Evolutionary conservation across 2,329 filamentous ascomycete species (phyloP), one percentile per base, ranked within the genome.

Genomic region (Calonectria honghensis): DNA sequence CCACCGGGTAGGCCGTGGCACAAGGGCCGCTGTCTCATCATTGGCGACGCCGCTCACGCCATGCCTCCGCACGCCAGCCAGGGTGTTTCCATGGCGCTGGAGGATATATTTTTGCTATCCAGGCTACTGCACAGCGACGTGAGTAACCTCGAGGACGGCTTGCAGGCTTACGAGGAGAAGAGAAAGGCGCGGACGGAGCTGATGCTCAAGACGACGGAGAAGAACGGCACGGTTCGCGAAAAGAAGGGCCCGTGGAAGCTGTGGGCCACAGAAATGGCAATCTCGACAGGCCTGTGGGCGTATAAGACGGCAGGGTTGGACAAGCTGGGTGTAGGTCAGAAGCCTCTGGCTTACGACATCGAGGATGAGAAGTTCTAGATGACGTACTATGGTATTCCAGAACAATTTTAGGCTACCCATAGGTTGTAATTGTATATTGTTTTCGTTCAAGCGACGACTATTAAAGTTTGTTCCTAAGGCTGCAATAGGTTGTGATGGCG

Each of bases 61-160:
- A 63, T 63, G 57, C 57, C 57, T 20, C 57, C 57, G 13, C 57
- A 63, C 35, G 57, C 57, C 35, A 63, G 57, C 24, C 57, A 41
- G 32, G 57, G 57, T 2, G 39, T 29, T 6, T 63, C 35, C 4
- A 63, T 63, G 57, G 57, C 57, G 16, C 57, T 63, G 14, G 57
- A 63, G n/a, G 57, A 63, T 9, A 37, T 63, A 3, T 63, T 63
- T 20, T 9, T 63, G 57, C 35, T 63, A 14, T 63, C 57, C 14
- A 41, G 37, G 24, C 35, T 63, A 2, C 14, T 63, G 57, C 57
- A 63, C 11, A 63, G 57, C 35, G 32, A 63, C n/a, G 37, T 41
- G 24, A 7, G 18, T 9, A 27, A 24, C 4, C 11, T 63, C 24
- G 35, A 63, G 18, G 37, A 39, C 1, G 57, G 57, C 11, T 5